Evolutionary conservation across 2,329 filamentous ascomycete genomes (phyloP), one percentile per base, ranked within the genome.

Genomic region (Arthrinium puccinioides): DNA sequence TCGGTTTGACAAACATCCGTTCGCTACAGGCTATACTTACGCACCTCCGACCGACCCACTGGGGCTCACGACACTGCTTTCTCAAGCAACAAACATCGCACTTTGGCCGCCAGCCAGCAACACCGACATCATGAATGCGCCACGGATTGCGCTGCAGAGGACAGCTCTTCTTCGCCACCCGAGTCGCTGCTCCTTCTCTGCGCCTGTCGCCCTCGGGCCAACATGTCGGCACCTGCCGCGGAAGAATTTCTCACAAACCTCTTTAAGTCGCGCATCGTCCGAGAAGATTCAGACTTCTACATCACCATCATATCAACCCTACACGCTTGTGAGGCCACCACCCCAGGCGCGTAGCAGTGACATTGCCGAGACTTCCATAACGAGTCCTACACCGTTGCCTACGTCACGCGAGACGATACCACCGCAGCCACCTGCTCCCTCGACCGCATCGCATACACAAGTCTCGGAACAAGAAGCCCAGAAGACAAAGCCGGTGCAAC

Each of bases 401-500:
- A 55, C 62, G 42, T 63, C 72, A 31, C 69, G 73, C 54, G 70
- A 76, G 56, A 74, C 71, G 9, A 57, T 69, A n/a, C 66, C 68
- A 14, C 68, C 66, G 8, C 21, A 36, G 31, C 44, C 41, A 14
- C 44, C 31, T 16, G 14, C 47, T 10, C 6, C 41, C 10, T 27
- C 27, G 21, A 27, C 16, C 14, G 11, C 28, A 28, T 15, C 34
- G 33, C 11, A 58, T n/a, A 51, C 69, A 20, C 69, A 69, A 41
- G 48, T 80, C 16, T 62, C 69, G 19, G 83, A 88, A 56, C 59
- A 61, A 31, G 80, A 85, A 55, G 76, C 80, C 2, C 84, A 88
- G 55, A 82, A 78, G 54, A 64, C 77, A 23, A 79, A 77, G 52
- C 64, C 74, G 4, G 64, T 69, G 36, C 51, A 63, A 29, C 46